Evolutionary conservation across 352 stramenopile genomes (phyloP).

Genomic region (Globisporangium uncinulatum): DNA sequence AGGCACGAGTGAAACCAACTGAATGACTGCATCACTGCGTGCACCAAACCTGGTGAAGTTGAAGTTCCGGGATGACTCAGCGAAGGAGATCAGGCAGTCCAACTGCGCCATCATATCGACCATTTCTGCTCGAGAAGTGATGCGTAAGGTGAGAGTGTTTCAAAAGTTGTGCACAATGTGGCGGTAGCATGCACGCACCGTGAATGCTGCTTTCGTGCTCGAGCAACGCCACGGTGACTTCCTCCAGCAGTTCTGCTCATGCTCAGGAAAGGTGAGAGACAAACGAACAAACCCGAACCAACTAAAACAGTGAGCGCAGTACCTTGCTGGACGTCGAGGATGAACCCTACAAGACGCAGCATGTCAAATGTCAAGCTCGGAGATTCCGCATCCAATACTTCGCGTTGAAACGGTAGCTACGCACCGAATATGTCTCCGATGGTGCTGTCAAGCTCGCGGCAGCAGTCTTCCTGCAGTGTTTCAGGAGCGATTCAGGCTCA

Average conservation of each 20-base stretch:
- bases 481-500: neutral
- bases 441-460: constrained; percentile 68
- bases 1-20: too few species aligned
- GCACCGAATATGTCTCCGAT: constrained; percentile 82
- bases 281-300: neutral
- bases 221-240: constrained; percentile 65
- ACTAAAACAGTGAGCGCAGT: neutral
- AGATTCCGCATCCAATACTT: neutral
- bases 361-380: constrained; percentile 1
- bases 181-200: constrained; percentile 18
- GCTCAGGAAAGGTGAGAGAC: neutral
- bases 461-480: constrained; percentile 52
- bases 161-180: neutral
- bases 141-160: neutral
- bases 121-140: constrained; percentile 42
- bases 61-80: constrained; percentile 55
- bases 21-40: too few species aligned
- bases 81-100: constrained; percentile 70
- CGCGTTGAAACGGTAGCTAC: neutral
- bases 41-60: constrained; percentile 55
- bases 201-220: constrained; percentile 69
- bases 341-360: constrained; percentile 41
- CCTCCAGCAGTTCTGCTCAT: constrained; percentile 57
- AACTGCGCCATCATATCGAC: constrained; percentile 55
- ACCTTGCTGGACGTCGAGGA: constrained; percentile 79